Conservation (phyloP, 768 basidiomycete genomes). For the Suillus cothurnatus region DNA sequence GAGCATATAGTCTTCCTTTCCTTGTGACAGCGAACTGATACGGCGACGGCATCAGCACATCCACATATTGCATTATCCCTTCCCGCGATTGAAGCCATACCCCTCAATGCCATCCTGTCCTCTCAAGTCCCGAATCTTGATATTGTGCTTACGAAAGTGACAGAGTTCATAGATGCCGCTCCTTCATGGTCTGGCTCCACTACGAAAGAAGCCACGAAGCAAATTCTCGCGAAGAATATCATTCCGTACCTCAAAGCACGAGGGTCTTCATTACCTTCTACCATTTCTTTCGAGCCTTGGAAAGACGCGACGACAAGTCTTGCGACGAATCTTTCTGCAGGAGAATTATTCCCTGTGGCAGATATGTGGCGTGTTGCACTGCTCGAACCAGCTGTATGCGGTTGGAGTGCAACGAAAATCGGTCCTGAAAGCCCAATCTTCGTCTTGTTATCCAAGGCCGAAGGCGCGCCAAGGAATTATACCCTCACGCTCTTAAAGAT, state of each 20-base stretch:
- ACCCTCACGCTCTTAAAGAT: slow-evolving; percentile 68
- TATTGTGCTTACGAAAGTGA: slow-evolving; percentile 61
- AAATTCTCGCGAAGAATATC: slow-evolving; percentile 49
- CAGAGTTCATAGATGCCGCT: slow-evolving; percentile 58
- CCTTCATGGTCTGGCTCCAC: slow-evolving; percentile 36
- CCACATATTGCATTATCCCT: slow-evolving; percentile 65
- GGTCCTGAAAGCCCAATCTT: slow-evolving; percentile 44
- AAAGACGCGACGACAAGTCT: slow-evolving; percentile 48
- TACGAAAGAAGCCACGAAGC: slow-evolving; percentile 44
- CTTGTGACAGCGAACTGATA: background rate
- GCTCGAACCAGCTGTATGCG: slow-evolving; percentile 59
- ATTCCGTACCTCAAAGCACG: slow-evolving; percentile 67
- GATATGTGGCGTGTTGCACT: slow-evolving; percentile 84
- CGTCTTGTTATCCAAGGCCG: slow-evolving; percentile 49
- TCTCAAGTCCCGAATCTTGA: slow-evolving; percentile 71
- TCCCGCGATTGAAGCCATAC: slow-evolving; percentile 60
- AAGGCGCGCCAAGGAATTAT: slow-evolving; percentile 50
- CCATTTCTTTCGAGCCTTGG: slow-evolving; percentile 50
- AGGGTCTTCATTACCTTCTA: slow-evolving; percentile 40
- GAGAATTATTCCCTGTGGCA: slow-evolving; percentile 74
- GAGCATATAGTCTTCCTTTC: slow-evolving; percentile 30
- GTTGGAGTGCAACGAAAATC: slow-evolving; percentile 45
- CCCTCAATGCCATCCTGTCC: slow-evolving; percentile 77
- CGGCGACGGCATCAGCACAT: slow-evolving; percentile 55
- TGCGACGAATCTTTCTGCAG: slow-evolving; percentile 45